Conservation (phyloP, 257 asterid species). For the Agastache rugosa region DNA sequence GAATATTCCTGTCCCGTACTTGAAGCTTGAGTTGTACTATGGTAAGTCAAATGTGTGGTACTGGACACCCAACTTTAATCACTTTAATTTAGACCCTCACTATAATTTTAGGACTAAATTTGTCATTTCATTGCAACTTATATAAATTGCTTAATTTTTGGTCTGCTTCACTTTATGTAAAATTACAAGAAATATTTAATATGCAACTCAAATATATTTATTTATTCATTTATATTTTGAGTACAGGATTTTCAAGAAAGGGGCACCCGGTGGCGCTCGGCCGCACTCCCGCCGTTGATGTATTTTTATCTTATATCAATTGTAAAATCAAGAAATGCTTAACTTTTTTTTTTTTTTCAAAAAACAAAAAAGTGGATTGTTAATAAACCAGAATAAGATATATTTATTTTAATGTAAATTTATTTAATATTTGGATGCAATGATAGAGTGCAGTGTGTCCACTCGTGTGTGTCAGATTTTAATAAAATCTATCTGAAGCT, state of each 20-base stretch:
- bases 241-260: not conserved
- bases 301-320: not conserved
- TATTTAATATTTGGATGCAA: conserved; percentile 10
- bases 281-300: not conserved
- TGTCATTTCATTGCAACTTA: conserved; percentile 34
- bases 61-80: conserved; percentile 36
- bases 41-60: conserved; percentile 45
- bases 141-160: conserved; percentile 29
- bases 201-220: not conserved
- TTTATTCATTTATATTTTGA: not conserved
- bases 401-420: conserved; percentile 1
- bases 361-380: not conserved
- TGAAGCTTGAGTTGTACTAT: conserved; percentile 48
- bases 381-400: too few relatives aligned
- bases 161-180: conserved; percentile 35
- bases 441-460: conserved; percentile 45
- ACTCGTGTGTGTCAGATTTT: conserved; percentile 80
- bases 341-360: not conserved
- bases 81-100: conserved; percentile 23
- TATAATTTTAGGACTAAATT: conserved; percentile 35
- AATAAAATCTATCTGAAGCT: conserved; percentile 48
- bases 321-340: conserved; percentile 18
- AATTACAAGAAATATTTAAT: not conserved
- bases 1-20: conserved; percentile 72
- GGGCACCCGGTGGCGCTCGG: not conserved